Percentiles rank a stretch among this genome's conserved stretches.
Conservation (phyloP, 352 stramenopile species). For the Saprolegnia parasitica region DNA sequence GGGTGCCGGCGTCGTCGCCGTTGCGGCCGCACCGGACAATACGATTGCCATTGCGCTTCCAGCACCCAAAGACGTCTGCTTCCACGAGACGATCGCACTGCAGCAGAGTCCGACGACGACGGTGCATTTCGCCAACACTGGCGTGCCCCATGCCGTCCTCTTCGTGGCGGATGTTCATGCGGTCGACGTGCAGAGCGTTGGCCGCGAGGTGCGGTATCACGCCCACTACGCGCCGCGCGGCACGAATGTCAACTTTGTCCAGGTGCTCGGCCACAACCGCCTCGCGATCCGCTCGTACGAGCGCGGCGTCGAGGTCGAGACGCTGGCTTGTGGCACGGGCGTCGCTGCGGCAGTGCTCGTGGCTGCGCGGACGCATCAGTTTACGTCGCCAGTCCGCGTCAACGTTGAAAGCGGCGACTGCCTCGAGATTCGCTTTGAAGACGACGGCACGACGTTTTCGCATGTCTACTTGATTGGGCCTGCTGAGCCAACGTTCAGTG, state of each 20-base stretch:
- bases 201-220: constrained; percentile 25
- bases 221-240: constrained; percentile 13
- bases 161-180: neutral
- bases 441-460: constrained; percentile 7
- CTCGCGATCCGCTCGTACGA: constrained; percentile 18
- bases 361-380: constrained; percentile 1
- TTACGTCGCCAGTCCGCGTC: constrained; percentile 24
- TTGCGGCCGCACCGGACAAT: neutral
- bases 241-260: constrained; percentile 29
- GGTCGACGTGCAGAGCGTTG: constrained; percentile 7
- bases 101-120: neutral
- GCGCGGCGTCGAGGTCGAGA: constrained; percentile 26
- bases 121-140: constrained; percentile 20
- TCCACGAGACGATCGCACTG: constrained; percentile 9
- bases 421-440: constrained; percentile 10
- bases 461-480: constrained; percentile 22
- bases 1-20: constrained; percentile 16
- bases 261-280: constrained; percentile 13
- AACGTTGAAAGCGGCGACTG: constrained; percentile 22
- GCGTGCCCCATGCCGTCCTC: constrained; percentile 23
- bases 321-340: constrained; percentile 25
- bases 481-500: constrained; percentile 18
- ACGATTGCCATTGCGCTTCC: constrained; percentile 15
- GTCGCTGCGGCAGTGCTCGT: constrained; percentile 19
- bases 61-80: neutral